Percentiles rank a stretch among this genome's conserved stretches.
Evolutionary conservation across 371 early-diverging fungal genomes (phyloP).

Genomic region (Coemansia sp.): DNA sequence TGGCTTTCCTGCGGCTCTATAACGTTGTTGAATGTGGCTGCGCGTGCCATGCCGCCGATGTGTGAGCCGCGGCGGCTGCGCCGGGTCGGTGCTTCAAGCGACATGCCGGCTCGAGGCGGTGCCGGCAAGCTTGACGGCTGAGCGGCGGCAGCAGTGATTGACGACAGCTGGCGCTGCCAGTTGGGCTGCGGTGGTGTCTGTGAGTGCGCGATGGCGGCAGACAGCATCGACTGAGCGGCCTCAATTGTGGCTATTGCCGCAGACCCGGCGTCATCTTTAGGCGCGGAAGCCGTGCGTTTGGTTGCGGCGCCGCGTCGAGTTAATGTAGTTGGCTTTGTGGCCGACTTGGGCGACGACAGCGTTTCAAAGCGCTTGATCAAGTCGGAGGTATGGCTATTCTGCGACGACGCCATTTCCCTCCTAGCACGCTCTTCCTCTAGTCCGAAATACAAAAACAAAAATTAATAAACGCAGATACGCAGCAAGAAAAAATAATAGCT

Average conservation of each 20-base stretch:
- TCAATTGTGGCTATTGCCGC: conserved; percentile 6
- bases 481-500: background rate
- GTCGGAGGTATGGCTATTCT: conserved; percentile 13
- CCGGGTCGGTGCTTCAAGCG: background rate
- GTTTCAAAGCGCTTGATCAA: conserved; percentile 13
- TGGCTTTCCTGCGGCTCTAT: background rate
- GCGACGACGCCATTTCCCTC: background rate
- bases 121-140: background rate
- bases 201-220: conserved; percentile 7
- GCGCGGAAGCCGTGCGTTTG: background rate
- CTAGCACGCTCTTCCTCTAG: too few species aligned
- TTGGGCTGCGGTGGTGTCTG: background rate
- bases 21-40: background rate
- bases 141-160: background rate
- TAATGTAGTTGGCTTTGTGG: background rate
- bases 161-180: background rate
- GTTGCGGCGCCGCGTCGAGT: background rate
- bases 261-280: background rate
- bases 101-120: background rate
- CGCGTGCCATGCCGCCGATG: background rate
- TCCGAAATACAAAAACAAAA: too few species aligned
- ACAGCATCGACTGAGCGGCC: conserved; percentile 4
- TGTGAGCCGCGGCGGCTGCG: background rate
- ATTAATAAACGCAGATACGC: too few species aligned
- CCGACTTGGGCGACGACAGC: conserved; percentile 1